Base-by-base conservation (phyloP, 2,329 filamentous ascomycete species). In the Hypomyces perniciosus region DNA sequence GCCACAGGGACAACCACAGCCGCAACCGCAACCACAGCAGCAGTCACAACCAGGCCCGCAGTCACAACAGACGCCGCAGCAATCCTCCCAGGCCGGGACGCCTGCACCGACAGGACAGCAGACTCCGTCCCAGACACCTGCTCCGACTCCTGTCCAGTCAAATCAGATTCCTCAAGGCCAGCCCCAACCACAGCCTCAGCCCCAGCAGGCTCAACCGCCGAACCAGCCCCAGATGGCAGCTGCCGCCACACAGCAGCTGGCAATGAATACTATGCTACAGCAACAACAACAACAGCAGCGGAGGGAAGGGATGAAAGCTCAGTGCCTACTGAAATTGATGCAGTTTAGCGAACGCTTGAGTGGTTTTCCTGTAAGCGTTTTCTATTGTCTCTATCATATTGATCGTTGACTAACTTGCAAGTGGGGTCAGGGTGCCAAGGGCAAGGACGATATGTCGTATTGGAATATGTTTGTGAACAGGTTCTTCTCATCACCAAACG, bases 381-480 rank as follows among this genome's bases (percentile, higher is more conserved):
- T 67, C 56, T 46, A 39, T n/a, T 45, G 13, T 10, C 46, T 37
- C 37, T 27, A 28, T 30, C 35, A 48, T 41, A 27, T 6, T 46
- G 53, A 3, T 3, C 20, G 2, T 20, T 20, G 20, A 20, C 26
- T 45, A 10, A 50, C 56, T 38, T 30, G 13, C 20, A 20, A 20
- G 20, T 20, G 20, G 37, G 38, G 45, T 48, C 61, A 81, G 78
- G 77, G 74, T 46, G 67, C 74, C 10, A 83, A 81, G 61, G 77
- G 79, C 57, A 78, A 80, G 54, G 83, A 85, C 53, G 86, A 90
- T 61, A 69, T 95, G 4, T 69, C 74, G 1, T 86, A 88, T 61
- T 97, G 92, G 92, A 80, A 86, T 57, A 70, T 70, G 5, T 93
- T 96, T 60, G 90, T 96, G 13, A 72, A 78, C 35, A 81, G 80